Evolutionary conservation across 1,284 basidiomycete species (phyloP).

Genomic region (Rhodotorula sp.): DNA sequence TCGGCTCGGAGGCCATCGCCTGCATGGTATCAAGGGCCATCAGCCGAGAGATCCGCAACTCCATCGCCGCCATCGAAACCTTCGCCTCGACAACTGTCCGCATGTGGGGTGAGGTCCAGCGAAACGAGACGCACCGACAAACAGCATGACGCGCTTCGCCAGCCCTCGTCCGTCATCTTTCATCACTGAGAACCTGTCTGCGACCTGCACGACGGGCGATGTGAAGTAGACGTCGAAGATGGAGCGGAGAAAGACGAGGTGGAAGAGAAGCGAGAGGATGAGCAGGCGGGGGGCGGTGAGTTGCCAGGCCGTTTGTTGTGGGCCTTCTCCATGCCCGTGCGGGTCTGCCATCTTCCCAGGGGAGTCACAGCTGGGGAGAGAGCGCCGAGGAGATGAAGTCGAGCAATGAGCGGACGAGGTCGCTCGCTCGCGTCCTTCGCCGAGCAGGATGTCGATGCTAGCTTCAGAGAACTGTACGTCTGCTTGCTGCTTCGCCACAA

Average conservation of each 20-base stretch:
- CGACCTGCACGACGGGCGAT: constrained; percentile 48
- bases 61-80: background rate
- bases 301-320: too few species aligned
- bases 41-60: background rate
- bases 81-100: too few species aligned
- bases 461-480: too few species aligned
- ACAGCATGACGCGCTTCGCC: constrained; percentile 61
- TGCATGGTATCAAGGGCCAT: background rate
- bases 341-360: too few species aligned
- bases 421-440: too few species aligned
- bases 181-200: constrained; percentile 4
- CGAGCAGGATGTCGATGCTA: too few species aligned
- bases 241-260: constrained; percentile 67
- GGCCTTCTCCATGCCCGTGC: too few species aligned
- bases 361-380: too few species aligned
- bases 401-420: too few species aligned
- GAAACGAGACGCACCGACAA: constrained; percentile 54
- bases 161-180: constrained; percentile 56
- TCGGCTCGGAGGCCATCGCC: constrained; percentile 82
- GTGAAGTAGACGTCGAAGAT: constrained; percentile 91
- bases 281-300: constrained; percentile 47
- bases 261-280: constrained; percentile 67
- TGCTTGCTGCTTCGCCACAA: too few species aligned
- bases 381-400: too few species aligned
- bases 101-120: background rate